Conservation (phyloP, 192 early-diverging fungal species). For the Backusella psychrophila region DNA sequence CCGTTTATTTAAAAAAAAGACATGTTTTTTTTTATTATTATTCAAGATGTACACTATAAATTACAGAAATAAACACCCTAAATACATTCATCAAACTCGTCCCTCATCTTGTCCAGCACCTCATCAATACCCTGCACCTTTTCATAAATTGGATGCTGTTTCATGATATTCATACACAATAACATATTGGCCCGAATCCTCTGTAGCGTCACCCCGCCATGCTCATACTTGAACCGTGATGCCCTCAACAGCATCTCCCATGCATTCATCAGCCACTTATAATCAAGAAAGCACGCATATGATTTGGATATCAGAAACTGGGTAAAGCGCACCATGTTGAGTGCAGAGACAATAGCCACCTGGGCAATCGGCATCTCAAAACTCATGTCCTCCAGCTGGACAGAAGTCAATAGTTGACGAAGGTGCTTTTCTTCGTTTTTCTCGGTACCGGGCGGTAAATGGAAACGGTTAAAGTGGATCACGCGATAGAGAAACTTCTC, state of each 20-base stretch:
- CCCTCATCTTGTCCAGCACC: not conserved
- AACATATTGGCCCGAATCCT: not conserved
- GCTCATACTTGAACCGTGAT: not conserved
- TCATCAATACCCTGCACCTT: not conserved
- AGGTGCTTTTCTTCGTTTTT: not conserved
- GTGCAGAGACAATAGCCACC: not conserved
- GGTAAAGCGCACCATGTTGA: not conserved
- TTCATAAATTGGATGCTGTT: not conserved
- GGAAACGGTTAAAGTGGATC: not conserved
- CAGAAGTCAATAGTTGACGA: not conserved
- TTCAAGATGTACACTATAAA: too few species aligned
- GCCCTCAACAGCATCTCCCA: not conserved
- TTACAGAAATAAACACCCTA: not conserved
- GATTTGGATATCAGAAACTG: not conserved
- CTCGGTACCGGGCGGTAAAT: not conserved
- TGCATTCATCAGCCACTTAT: conserved; percentile 1
- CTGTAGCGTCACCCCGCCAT: not conserved
- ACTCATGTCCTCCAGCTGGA: not conserved
- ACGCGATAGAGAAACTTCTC: not conserved
- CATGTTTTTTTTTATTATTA: too few species aligned
- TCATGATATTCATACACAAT: conserved; percentile 2
- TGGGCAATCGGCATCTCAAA: not conserved
- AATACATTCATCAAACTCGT: not conserved
- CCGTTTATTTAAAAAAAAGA: too few species aligned
- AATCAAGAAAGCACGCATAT: not conserved